Conservation (phyloP, 2,329 filamentous ascomycete genomes). For the Fusarium scirpi region DNA sequence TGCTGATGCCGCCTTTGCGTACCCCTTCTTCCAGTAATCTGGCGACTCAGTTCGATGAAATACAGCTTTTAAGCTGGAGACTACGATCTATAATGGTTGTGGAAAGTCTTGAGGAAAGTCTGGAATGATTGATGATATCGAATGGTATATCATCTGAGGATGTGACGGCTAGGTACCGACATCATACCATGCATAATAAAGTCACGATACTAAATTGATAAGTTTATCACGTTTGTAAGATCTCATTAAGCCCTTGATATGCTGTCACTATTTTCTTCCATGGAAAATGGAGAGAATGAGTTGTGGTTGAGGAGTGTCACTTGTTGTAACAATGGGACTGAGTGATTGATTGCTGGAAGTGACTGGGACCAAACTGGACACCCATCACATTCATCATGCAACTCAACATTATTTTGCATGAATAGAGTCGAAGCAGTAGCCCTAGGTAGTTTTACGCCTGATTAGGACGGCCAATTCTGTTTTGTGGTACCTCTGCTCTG, state of each 20-base stretch:
- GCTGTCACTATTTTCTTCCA: neutral
- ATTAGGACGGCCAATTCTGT: neutral
- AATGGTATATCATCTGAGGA: constrained; percentile 16
- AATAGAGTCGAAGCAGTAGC: neutral
- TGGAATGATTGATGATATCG: neutral
- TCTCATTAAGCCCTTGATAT: neutral
- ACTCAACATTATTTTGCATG: neutral
- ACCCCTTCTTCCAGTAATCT: constrained; percentile 21
- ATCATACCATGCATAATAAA: constrained; percentile 17
- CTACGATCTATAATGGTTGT: constrained; percentile 1
- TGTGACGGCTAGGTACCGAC: constrained; percentile 7
- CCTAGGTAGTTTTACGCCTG: neutral
- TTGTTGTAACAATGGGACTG: neutral
- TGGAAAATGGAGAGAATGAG: neutral
- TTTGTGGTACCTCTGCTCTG: neutral
- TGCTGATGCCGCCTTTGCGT: neutral
- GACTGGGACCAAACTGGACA: neutral
- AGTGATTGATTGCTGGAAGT: neutral
- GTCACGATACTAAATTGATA: constrained; percentile 9
- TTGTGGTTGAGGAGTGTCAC: constrained; percentile 6
- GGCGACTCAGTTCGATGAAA: neutral
- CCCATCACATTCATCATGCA: neutral
- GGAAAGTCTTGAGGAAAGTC: constrained; percentile 5
- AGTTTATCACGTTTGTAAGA: neutral
- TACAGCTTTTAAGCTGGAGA: no score